Evolutionary conservation across 176 grass and related monocot species (phyloP).

Genomic region (Oropetium thomaeum): DNA sequence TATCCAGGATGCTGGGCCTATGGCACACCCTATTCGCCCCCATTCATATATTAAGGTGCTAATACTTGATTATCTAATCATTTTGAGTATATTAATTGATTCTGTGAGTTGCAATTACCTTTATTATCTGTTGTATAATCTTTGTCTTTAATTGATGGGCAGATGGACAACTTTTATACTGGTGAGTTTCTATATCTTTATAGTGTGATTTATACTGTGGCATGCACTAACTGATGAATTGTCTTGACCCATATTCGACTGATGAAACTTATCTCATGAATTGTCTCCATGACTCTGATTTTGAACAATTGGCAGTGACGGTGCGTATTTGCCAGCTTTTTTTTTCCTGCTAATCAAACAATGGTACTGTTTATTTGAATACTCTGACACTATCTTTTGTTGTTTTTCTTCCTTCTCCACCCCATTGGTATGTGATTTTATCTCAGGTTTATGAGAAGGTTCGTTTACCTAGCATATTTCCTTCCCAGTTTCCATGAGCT

Average conservation of each 20-base stretch:
- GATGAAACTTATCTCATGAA: constrained; percentile 32
- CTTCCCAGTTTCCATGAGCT: constrained; percentile 21
- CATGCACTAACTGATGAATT: not conserved
- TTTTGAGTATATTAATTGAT: constrained; percentile 34
- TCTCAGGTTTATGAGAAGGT: constrained; percentile 99
- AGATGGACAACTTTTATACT: constrained; percentile 99
- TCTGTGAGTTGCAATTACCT: not conserved
- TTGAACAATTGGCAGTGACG: constrained; percentile 54
- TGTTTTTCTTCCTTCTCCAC: constrained; percentile 30
- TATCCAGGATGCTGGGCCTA: constrained; percentile 93
- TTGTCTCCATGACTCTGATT: constrained; percentile 23
- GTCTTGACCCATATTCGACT: constrained; percentile 12
- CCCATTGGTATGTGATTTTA: constrained; percentile 28
- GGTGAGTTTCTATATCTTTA: constrained; percentile 43
- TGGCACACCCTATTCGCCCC: constrained; percentile 96
- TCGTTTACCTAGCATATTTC: not conserved
- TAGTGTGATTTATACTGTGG: constrained; percentile 11
- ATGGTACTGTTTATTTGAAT: constrained; percentile 18
- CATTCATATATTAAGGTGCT: constrained; percentile 98
- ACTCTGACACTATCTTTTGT: constrained; percentile 33
- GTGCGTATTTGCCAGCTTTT: constrained; percentile 40
- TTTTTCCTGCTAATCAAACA: not conserved
- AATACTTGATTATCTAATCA: constrained; percentile 9
- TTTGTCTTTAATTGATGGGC: constrained; percentile 42
- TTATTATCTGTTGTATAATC: constrained; percentile 25